Evolutionary conservation across 2,329 filamentous ascomycete species (phyloP).

Genomic region (Curvularia spicifera): DNA sequence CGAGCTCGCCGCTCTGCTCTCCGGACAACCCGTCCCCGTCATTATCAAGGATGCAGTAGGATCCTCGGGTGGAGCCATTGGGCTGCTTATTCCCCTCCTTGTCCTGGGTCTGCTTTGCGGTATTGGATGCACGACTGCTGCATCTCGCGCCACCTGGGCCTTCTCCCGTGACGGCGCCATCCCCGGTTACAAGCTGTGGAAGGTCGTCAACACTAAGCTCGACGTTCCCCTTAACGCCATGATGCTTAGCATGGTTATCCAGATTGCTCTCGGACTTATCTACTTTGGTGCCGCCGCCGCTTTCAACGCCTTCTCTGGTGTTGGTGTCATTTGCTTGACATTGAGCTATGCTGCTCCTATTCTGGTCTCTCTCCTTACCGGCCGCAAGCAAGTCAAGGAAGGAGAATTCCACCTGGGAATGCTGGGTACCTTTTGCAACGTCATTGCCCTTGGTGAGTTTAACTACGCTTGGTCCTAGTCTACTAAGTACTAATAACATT

Average conservation of each 20-base stretch:
- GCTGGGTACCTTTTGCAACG: conserved; percentile 67
- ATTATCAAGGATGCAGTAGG: conserved; percentile 70
- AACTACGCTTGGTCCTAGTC: conserved; percentile 18
- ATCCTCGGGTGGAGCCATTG: conserved; percentile 66
- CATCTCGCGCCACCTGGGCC: conserved; percentile 71
- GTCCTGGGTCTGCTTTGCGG: conserved; percentile 71
- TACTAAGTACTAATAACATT: conserved; percentile 9
- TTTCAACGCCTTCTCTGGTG: conserved; percentile 75
- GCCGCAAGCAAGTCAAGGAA: conserved; percentile 64
- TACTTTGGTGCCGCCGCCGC: conserved; percentile 73
- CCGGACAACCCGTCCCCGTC: conserved; percentile 67
- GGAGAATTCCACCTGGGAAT: conserved; percentile 67
- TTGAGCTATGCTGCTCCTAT: conserved; percentile 72
- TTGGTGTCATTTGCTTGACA: conserved; percentile 73
- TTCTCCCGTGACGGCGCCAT: conserved; percentile 75
- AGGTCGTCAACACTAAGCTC: conserved; percentile 65
- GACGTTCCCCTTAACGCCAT: conserved; percentile 74
- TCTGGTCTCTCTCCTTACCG: conserved; percentile 65
- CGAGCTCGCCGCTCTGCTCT: conserved; percentile 60
- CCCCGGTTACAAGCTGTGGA: conserved; percentile 67
- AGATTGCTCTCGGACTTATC: conserved; percentile 69
- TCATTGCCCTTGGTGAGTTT: conserved; percentile 67
- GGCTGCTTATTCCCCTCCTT: conserved; percentile 68
- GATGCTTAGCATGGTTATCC: conserved; percentile 72
- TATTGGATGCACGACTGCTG: conserved; percentile 71